Base-by-base conservation (phyloP, 1,284 basidiomycete species). In the Tilletia caries region DNA sequence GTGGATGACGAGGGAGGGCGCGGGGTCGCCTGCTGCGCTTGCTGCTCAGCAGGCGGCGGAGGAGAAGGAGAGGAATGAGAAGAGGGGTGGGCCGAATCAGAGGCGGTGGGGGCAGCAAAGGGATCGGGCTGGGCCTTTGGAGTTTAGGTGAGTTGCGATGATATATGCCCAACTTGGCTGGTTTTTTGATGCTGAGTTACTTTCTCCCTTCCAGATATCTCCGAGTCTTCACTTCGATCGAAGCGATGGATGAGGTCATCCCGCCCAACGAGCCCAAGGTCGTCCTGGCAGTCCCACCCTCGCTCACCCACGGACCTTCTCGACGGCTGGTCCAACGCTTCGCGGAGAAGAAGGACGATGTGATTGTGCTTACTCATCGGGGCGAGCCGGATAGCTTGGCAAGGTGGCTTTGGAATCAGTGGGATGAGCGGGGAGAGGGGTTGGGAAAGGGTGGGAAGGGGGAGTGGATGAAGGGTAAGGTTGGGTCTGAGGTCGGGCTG, bases 1-100 rank as follows among this genome's bases (percentile, higher is more conserved):
- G 83, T 98, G 95, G 95, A 90, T 98, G 78, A 93, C 95, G 18
- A 93, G 93, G 8, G 92, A 92, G 0, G 90, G 96, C 72, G 92
- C 79, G 2, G 58, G 58, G 4, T 62, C 58, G 29, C 58, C 58
- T 33, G 58, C 58, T 33, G 58, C 58, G 15, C 20, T 62, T 12
- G 58, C 58, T 10, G 58, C 58, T n/a, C 15, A 13, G 10, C 58
- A 62, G 32, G 58, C 58, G 6, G 58, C 58, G 32, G 58, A 77
- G 72, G 68, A 68, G 72, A 50, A 65, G 37, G 43, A 65, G 23
- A 20, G 43, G 8, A 23, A 33, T 33, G 41, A 65, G 27, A n/a
- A 48, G 66, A 67, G 54, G 29, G 29, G 25, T 27, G 52, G 52
- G 15, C n/a, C 41, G 27, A 44, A 60, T 60, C 41, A 64, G 29